These are phyloP conservation scores for Sphagnum contortum DNA, from an alignment of 225 moss, liverwort and hornwort genomes.

Conservation along the genomic window DNA sequence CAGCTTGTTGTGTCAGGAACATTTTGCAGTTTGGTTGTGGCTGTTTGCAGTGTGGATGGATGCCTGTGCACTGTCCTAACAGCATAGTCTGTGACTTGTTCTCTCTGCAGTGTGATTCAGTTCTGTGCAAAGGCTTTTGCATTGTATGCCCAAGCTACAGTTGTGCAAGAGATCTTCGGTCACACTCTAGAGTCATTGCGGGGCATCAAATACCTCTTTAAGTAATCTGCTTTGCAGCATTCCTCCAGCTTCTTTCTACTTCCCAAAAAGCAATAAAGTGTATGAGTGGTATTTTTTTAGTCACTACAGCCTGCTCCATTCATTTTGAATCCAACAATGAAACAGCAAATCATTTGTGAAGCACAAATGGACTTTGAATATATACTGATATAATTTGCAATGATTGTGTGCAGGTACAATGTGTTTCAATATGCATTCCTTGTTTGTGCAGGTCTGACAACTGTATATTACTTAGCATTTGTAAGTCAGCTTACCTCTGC, in stretches of 20 bases:
- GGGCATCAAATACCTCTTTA: conserved; percentile 71
- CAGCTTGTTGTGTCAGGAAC: too few relatives aligned
- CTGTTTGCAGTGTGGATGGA: too few relatives aligned
- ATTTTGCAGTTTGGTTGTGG: too few relatives aligned
- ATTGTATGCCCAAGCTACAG: conserved; percentile 65
- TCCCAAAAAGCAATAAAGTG: background rate
- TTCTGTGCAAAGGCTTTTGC: conserved; percentile 72
- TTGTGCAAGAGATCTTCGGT: conserved; percentile 76
- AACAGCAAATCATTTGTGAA: too few relatives aligned
- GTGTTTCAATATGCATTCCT: conserved; percentile 68
- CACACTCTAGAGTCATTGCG: conserved; percentile 51
- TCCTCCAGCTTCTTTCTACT: background rate
- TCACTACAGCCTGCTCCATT: too few relatives aligned
- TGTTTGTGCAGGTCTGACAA: conserved; percentile 39
- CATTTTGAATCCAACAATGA: too few relatives aligned
- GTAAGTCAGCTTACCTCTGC: conserved; percentile 27
- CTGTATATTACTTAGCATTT: conserved; percentile 50
- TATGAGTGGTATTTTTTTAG: too few relatives aligned
- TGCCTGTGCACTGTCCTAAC: too few relatives aligned
- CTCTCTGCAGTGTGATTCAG: conserved; percentile 55
- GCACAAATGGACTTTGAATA: too few relatives aligned
- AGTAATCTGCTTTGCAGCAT: conserved; percentile 13
- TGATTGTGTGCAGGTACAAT: conserved; percentile 45
- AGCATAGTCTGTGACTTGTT: background rate
- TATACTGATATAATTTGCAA: background rate